Percentiles rank a stretch among this genome's conserved stretches.
phyloP scores from a whole-genome alignment of 768 basidiomycete genomes.

The Trametes cubensis region DNA sequence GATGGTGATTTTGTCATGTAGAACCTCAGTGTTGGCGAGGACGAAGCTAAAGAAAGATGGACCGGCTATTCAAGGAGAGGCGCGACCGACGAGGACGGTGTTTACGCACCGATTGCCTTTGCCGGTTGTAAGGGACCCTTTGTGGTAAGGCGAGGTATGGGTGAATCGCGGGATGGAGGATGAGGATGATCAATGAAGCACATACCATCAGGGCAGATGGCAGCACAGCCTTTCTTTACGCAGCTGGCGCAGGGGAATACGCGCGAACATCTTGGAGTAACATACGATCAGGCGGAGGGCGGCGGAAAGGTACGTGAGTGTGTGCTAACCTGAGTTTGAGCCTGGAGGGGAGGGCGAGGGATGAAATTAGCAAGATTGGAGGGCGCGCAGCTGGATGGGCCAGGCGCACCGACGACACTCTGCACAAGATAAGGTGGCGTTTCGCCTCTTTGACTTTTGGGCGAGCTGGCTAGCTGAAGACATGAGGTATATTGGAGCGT shows the following conservation, averaged over 20 bases:
- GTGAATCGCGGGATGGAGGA: constrained; percentile 1
- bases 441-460: constrained; percentile 26
- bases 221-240: constrained; percentile 44
- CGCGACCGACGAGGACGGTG: constrained; percentile 11
- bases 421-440: constrained; percentile 62
- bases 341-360: constrained; percentile 38
- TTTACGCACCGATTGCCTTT: constrained; percentile 64
- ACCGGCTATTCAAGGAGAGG: constrained; percentile 19
- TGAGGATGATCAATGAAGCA: constrained; percentile 15
- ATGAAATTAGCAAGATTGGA: constrained; percentile 16
- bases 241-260: constrained; percentile 59
- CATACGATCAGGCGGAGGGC: constrained; percentile 18
- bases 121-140: constrained; percentile 71
- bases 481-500: constrained; percentile 6
- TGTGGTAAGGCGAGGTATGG: constrained; percentile 19
- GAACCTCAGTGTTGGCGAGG: constrained; percentile 67
- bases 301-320: constrained; percentile 13
- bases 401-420: constrained; percentile 64
- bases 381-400: background rate
- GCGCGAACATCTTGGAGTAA: constrained; percentile 54
- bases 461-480: constrained; percentile 24
- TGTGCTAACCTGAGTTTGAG: constrained; percentile 64
- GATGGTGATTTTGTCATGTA: constrained; percentile 67
- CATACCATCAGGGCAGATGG: constrained; percentile 66
- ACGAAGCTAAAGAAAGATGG: constrained; percentile 51